phyloP scores from a whole-genome alignment of 2,329 filamentous ascomycete genomes.

The Beauveria australis region DNA sequence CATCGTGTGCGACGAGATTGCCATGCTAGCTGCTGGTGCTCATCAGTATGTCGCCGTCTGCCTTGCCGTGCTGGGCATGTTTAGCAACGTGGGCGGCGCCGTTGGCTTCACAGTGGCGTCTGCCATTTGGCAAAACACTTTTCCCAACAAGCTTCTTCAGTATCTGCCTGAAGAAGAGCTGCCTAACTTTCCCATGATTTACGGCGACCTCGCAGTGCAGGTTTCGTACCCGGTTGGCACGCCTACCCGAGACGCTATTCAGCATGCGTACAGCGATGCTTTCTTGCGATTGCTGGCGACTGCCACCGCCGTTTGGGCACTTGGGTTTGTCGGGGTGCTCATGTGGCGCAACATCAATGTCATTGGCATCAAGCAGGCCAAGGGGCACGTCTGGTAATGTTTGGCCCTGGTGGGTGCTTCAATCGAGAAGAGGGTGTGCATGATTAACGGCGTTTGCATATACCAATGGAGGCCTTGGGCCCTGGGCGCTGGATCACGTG shows the following conservation, averaged over 20 bases:
- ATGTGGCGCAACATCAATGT: slow-evolving; percentile 44
- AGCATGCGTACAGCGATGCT: slow-evolving; percentile 46
- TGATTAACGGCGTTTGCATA: neutral
- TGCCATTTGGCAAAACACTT: slow-evolving; percentile 24
- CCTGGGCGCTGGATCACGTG: too few relatives aligned
- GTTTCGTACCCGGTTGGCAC: slow-evolving; percentile 39
- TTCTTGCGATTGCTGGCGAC: slow-evolving; percentile 40
- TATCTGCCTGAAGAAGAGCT: slow-evolving; percentile 38
- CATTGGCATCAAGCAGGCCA: slow-evolving; percentile 38
- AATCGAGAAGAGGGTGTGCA: neutral
- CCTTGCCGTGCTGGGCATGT: slow-evolving; percentile 21
- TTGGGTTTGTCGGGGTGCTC: slow-evolving; percentile 29
- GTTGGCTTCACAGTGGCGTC: slow-evolving; percentile 23
- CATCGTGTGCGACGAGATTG: slow-evolving; percentile 22
- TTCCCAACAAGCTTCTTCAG: slow-evolving; percentile 33
- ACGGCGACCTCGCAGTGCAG: slow-evolving; percentile 43
- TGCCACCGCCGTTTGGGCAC: slow-evolving; percentile 24
- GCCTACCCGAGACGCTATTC: slow-evolving; percentile 42
- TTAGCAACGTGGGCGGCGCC: slow-evolving; percentile 21
- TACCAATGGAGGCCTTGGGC: neutral
- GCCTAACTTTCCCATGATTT: slow-evolving; percentile 38
- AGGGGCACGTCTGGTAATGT: slow-evolving; percentile 27
- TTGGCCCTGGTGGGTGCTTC: slow-evolving; percentile 15
- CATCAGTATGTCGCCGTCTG: slow-evolving; percentile 24
- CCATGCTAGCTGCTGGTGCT: slow-evolving; percentile 18